phyloP scores from a whole-genome alignment of 306 rosid species.

The Comarum palustre region DNA sequence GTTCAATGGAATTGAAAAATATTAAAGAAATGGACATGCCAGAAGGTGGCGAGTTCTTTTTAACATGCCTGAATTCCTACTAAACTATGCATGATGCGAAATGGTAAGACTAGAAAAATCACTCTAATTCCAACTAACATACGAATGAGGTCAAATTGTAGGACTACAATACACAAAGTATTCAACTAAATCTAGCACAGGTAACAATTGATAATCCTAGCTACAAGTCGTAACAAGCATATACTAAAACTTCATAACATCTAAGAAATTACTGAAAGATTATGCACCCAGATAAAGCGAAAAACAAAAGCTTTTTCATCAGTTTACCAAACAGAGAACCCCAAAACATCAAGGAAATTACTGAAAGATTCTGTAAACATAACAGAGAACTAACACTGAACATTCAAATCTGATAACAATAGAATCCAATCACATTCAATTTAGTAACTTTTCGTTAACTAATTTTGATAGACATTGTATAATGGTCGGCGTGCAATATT shows the following conservation, averaged over 20 bases:
- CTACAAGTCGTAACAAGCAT: not conserved
- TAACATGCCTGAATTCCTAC: slow-evolving; percentile 30
- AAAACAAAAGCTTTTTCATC: not conserved
- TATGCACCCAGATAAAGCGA: not conserved
- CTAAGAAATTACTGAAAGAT: not conserved
- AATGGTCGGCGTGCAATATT: too few species aligned
- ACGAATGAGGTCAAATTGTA: not conserved
- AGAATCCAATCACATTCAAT: not conserved
- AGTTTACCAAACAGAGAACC: not conserved
- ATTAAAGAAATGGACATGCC: slow-evolving; percentile 37
- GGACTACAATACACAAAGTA: not conserved
- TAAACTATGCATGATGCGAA: not conserved
- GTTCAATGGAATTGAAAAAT: not conserved
- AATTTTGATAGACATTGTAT: too few species aligned
- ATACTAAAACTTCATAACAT: not conserved
- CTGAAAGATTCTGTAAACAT: not conserved
- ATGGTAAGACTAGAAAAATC: not conserved
- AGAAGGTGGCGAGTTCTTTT: slow-evolving; percentile 33
- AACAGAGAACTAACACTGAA: not conserved
- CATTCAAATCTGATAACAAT: not conserved
- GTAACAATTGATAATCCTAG: not conserved
- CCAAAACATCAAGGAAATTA: slow-evolving; percentile 6
- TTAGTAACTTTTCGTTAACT: too few species aligned
- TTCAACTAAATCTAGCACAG: not conserved
- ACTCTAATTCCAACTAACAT: not conserved